Evolutionary conservation across 1,284 basidiomycete species (phyloP).

Genomic region (Ganoderma leucocontextum): DNA sequence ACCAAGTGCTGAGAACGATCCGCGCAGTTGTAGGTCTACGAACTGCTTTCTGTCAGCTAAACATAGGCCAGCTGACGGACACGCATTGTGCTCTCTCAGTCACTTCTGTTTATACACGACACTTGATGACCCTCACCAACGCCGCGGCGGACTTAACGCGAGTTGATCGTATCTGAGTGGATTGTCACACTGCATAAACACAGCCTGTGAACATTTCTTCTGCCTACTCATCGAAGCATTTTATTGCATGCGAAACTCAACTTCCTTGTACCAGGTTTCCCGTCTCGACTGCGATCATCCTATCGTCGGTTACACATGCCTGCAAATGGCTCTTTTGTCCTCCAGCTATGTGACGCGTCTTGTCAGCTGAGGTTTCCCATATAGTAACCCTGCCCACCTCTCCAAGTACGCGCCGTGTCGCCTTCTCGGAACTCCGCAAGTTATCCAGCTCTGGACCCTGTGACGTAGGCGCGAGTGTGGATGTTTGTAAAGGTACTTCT

Average conservation of each 20-base stretch:
- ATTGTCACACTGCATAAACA: not conserved
- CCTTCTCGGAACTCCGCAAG: not conserved
- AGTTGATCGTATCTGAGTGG: not conserved
- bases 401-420: not conserved
- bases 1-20: constrained; percentile 3
- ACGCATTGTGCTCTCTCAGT: not conserved
- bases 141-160: not conserved
- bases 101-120: not conserved
- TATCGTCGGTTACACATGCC: not conserved
- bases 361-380: constrained; percentile 2
- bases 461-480: not conserved
- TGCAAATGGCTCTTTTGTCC: not conserved
- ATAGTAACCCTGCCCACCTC: not conserved
- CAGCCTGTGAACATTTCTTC: not conserved
- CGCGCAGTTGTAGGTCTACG: not conserved
- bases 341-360: constrained; percentile 1
- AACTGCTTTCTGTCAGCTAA: constrained; percentile 1
- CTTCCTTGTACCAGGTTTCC: not conserved
- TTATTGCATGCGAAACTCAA: not conserved
- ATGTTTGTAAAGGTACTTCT: not conserved
- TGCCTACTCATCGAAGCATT: not conserved
- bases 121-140: not conserved
- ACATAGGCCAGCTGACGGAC: constrained; percentile 1
- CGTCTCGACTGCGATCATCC: constrained; percentile 1
- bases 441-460: not conserved